Percentiles rank a stretch among this genome's conserved stretches.
Evolutionary conservation across 192 early-diverging fungal species (phyloP).

Genomic region (Rhizophagus sp.): DNA sequence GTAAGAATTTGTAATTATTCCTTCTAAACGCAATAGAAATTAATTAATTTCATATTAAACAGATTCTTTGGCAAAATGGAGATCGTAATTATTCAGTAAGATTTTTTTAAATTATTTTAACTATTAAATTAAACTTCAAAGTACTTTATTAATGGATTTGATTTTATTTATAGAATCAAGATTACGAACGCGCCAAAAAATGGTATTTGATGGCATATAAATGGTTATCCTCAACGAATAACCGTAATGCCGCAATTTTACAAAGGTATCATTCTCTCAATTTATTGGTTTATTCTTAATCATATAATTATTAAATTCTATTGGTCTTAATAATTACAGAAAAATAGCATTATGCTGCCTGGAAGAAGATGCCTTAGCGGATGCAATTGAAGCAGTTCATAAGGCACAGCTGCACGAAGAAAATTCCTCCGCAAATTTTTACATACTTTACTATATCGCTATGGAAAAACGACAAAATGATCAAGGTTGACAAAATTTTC

Average conservation of each 20-base stretch:
- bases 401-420: slow-evolving; percentile 14
- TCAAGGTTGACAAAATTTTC: slow-evolving; percentile 6
- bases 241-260: slow-evolving; percentile 27
- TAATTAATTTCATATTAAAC: not conserved
- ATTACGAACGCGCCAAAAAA: slow-evolving; percentile 17
- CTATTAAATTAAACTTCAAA: not conserved
- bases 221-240: slow-evolving; percentile 5
- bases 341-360: slow-evolving; percentile 33
- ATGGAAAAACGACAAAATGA: slow-evolving; percentile 20
- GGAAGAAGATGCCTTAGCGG: slow-evolving; percentile 8
- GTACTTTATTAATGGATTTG: not conserved
- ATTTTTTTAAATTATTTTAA: not conserved
- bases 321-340: not conserved
- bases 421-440: slow-evolving; percentile 32
- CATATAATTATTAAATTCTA: not conserved
- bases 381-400: slow-evolving; percentile 29
- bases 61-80: slow-evolving; percentile 33
- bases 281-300: not conserved
- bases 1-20: not conserved
- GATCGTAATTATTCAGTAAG: slow-evolving; percentile 24
- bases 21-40: not conserved
- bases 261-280: slow-evolving; percentile 18
- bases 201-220: slow-evolving; percentile 26
- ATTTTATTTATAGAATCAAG: slow-evolving; percentile 1
- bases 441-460: slow-evolving; percentile 29